Percentiles rank a stretch among this genome's conserved stretches.
These are phyloP conservation scores for Poa pratensis DNA, from an alignment of 176 grass and related monocot species.

Conservation along the genomic window DNA sequence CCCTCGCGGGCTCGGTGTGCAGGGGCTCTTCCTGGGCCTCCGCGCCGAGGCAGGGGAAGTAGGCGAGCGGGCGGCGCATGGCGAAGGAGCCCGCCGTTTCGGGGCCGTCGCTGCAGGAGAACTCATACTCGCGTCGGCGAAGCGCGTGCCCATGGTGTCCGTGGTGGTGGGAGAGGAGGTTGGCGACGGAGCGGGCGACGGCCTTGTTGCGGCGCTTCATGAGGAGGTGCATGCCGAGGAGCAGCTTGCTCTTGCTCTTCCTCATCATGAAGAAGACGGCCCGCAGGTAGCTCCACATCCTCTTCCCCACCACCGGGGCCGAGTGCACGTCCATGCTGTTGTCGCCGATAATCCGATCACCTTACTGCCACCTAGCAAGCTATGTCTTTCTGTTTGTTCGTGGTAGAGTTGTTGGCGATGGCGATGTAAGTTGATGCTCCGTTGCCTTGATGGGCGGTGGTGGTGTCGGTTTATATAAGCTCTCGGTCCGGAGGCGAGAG, in stretches of 20 bases:
- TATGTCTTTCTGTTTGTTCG: not conserved
- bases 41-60: constrained; percentile 74
- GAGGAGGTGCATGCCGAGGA: constrained; percentile 66
- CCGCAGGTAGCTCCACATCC: constrained; percentile 76
- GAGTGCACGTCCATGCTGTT: constrained; percentile 53
- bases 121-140: constrained; percentile 69
- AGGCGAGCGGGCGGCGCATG: constrained; percentile 63
- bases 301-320: constrained; percentile 49
- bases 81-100: constrained; percentile 49
- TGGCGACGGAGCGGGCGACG: constrained; percentile 55
- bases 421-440: not conserved
- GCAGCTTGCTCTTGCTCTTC: constrained; percentile 79
- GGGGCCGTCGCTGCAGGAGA: constrained; percentile 89
- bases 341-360: not conserved
- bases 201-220: constrained; percentile 78
- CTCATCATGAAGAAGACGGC: constrained; percentile 82
- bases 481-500: not conserved
- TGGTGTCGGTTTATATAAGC: not conserved
- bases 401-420: too few relatives aligned
- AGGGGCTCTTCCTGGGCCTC: constrained; percentile 3
- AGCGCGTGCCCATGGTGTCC: not conserved
- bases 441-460: not conserved
- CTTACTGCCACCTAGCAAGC: not conserved
- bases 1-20: not conserved
- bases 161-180: constrained; percentile 59